Evolutionary conservation across 345 rosid species (phyloP), one percentile per base, ranked within the genome.

Genomic region (Nasturtium officinale): DNA sequence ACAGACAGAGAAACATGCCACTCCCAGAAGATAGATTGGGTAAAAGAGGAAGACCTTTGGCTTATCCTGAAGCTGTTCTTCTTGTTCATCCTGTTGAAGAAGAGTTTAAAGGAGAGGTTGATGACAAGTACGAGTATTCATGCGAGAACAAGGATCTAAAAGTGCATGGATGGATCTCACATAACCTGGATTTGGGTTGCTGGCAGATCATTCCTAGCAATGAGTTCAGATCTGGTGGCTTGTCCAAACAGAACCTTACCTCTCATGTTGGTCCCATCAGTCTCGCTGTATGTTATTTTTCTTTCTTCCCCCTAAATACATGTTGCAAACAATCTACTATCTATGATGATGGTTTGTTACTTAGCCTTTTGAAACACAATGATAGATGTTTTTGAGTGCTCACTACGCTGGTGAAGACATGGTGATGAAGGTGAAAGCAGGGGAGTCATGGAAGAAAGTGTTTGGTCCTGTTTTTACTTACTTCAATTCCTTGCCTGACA

Each of bases 321-420:
- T 55, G 45, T 6, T 12, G n/a, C n/a, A n/a, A n/a, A n/a, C n/a
- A n/a, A n/a, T n/a, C 46, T 53, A 5, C 0, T 16, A 11, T 6
- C 1, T 37, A 42, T 20, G 26, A 13, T 21, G 4, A 30, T 75
- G 18, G 7, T 7, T 40, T 59, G 20, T 59, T 66, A 17, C 40
- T 74, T 57, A 5, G 46, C 6, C 7, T 4, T 40, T 40, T 40
- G 16, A 40, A 40, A 40, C 46, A 40, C 46, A 40, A n/a, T n/a
- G n/a, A n/a, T n/a, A n/a, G 97, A 89, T 94, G 95, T 91, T 94
- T 79, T 76, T 84, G 13, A 91, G 97, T 72, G 95, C 96, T 16
- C 98, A 94, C 47, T 94, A 94, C 29, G 83, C 71, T 1, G 98
- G 98, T 61, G 89, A 88, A 23, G 98, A 89, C 32, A 53, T 89